Base-by-base conservation (phyloP, 306 rosid genomes). In the Begonia fuchsioides region DNA sequence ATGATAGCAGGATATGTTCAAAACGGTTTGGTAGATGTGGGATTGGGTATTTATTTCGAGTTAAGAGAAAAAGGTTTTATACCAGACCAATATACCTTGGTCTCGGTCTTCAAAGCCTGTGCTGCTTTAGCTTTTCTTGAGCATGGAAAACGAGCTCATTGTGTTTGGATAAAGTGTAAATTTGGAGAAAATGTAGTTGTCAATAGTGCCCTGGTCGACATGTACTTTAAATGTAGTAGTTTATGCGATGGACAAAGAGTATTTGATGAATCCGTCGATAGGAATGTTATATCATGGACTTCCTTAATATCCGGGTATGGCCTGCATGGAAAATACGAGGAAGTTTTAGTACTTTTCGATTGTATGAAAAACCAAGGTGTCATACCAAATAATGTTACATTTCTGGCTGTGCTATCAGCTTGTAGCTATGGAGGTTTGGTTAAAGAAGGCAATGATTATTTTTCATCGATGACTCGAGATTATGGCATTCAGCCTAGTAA, bases 321-420 rank as follows among this genome's bases (percentile, higher is more conserved):
- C 52, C 78, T 66, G 48, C 93, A 86, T 57, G 96, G 96, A 65
- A 63, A 56, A 66, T 65, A 76, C 39, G 17, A n/a, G n/a, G n/a
- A 79, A 62, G 96, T 82, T 69, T 68, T 87, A 46, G 76, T 70
- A 26, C 63, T 59, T 38, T 82, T 77, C 18, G 55, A 50, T 52
- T 59, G 71, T 68, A 79, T 87, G 96, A 64, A 64, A 51, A 55
- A 52, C 18, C 84, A 82, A 68, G 90, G 71, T 41, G 59, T 68
- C 63, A 71, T 69, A 52, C 94, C 94, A 15, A 87, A 75, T 54
- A 62, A 62, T 64, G 87, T 82, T 35, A 87, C 92, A 50, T 80
- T 78, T 71, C 77, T 81, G 43, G 81, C 83, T n/a, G 93, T 86
- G 63, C 73, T 86, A 59, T 69, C 75, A 59, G 93, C 96, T 60